Conservation (phyloP, 208 protist species). For the Leishmania tropica region DNA sequence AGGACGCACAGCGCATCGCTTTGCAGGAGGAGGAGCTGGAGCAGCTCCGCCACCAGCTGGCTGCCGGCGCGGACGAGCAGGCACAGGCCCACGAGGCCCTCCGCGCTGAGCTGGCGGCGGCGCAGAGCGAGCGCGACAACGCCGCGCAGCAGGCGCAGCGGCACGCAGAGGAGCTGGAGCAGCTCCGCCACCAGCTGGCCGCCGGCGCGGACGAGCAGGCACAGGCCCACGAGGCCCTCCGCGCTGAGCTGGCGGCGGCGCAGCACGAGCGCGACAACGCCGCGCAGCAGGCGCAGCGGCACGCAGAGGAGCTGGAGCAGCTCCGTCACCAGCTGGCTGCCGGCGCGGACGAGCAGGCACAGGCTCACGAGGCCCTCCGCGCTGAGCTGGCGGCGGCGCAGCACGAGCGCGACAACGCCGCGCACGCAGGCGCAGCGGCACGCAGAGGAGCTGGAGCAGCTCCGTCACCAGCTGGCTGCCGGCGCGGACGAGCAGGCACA, state of each 20-base stretch:
- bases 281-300: not conserved
- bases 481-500: not conserved
- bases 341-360: not conserved
- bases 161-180: not conserved
- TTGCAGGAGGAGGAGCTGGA: too few relatives aligned
- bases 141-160: not conserved
- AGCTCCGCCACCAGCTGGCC: not conserved
- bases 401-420: not conserved
- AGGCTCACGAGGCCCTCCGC: not conserved
- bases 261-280: not conserved
- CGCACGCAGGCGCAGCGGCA: conserved; percentile 3
- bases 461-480: not conserved
- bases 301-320: conserved; percentile 1
- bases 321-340: not conserved
- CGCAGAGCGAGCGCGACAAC: not conserved
- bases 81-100: not conserved
- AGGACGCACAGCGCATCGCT: too few relatives aligned
- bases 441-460: not conserved
- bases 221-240: not conserved
- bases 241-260: not conserved
- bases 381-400: not conserved
- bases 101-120: not conserved
- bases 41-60: not conserved
- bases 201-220: not conserved
- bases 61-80: not conserved